Conservation (phyloP, 116 monocot genomes). For the Posidonia oceanica region DNA sequence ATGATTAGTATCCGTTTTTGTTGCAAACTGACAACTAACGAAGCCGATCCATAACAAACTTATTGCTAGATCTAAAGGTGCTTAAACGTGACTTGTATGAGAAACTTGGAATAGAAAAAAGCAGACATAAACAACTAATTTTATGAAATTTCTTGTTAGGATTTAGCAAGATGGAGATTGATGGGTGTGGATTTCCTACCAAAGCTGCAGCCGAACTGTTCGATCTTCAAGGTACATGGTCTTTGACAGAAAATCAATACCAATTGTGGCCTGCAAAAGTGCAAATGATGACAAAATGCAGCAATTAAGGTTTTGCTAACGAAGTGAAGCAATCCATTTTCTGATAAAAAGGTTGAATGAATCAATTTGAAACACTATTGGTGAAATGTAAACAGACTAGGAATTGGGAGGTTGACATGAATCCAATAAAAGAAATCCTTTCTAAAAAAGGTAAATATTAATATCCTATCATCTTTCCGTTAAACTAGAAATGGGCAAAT, state of each 20-base stretch:
- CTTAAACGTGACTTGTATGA: not conserved
- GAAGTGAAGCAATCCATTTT: not conserved
- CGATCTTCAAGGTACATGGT: constrained; percentile 85
- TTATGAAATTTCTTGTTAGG: too few species aligned
- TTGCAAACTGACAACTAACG: not conserved
- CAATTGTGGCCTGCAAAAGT: constrained; percentile 65
- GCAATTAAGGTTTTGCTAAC: not conserved
- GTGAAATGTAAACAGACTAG: too few species aligned
- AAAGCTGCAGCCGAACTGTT: constrained; percentile 67
- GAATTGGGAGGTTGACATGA: too few species aligned
- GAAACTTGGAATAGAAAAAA: not conserved
- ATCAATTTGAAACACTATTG: too few species aligned
- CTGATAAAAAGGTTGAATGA: too few species aligned
- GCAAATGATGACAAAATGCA: constrained; percentile 2
- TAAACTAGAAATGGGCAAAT: too few species aligned
- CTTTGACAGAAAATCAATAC: constrained; percentile 78
- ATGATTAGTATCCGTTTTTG: too few species aligned
- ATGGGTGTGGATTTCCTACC: constrained; percentile 17
- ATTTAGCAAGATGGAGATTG: too few species aligned
- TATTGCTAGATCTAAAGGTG: not conserved
- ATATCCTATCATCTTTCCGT: too few species aligned
- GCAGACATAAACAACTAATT: not conserved
- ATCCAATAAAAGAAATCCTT: too few species aligned
- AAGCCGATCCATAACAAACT: not conserved
- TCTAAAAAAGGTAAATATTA: too few species aligned